Evolutionary conservation across 1,284 basidiomycete genomes (phyloP).

Genomic region (Cystobasidium sp.): DNA sequence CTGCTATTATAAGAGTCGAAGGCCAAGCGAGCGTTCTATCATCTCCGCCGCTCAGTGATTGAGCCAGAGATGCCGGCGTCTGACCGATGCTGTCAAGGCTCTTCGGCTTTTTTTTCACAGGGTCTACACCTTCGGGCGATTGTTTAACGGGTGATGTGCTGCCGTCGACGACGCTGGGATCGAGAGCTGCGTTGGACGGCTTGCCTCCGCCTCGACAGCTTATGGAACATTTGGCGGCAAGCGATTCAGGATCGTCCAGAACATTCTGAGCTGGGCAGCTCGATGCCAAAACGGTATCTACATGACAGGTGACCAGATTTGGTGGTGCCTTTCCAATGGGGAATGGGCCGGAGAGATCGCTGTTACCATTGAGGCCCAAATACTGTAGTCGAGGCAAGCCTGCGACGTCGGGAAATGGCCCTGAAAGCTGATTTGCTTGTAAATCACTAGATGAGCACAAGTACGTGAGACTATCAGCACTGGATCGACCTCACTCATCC

Average conservation of each 20-base stretch:
- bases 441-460: conserved; percentile 26
- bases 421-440: conserved; percentile 33
- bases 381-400: conserved; percentile 17
- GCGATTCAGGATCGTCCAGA: conserved; percentile 19
- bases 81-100: not conserved
- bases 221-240: conserved; percentile 43
- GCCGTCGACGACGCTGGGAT: not conserved
- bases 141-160: not conserved
- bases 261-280: conserved; percentile 37
- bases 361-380: not conserved
- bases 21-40: too few species aligned
- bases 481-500: not conserved
- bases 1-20: too few species aligned
- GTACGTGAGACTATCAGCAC: not conserved
- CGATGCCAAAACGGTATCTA: conserved; percentile 43
- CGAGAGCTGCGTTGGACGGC: conserved; percentile 19
- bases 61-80: conserved; percentile 33
- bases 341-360: conserved; percentile 4
- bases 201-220: conserved; percentile 43
- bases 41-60: not conserved
- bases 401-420: conserved; percentile 45
- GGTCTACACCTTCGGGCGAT: not conserved
- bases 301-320: conserved; percentile 31
- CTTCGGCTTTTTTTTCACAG: not conserved
- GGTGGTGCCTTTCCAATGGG: conserved; percentile 31